Evolutionary conservation across 306 rosid genomes (phyloP), one percentile per base, ranked within the genome.

Genomic region (Lathyrus oleraceus): DNA sequence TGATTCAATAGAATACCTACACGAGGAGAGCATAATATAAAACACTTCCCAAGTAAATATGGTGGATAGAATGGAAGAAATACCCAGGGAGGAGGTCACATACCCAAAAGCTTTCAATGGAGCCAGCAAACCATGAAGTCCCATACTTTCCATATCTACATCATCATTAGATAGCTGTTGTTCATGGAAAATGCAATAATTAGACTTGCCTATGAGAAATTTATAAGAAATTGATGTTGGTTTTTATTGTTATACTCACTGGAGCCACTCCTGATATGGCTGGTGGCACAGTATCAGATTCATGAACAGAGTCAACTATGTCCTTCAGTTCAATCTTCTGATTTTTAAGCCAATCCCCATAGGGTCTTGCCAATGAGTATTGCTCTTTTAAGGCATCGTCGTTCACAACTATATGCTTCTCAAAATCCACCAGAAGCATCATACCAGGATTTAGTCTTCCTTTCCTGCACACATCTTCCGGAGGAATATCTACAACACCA

Each of bases 341-440:
- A 52, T 71, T 86, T 72, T 83, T 76, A 65, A 95, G 97, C 99
- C 99, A 95, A 32, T 87, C 89, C 45, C 85, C 88, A 51, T 91
- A 95, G 4, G 99, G 99, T 83, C 91, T 86, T 66, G 96, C 91
- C 71, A 82, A 48, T 28, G 99, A 95, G 79, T 95, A 95, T 56
- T 95, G 96, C 65, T 86, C 88, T 84, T 91, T 95, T 79, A 95
- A 81, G 67, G 92, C 96, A n/a, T 88, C 97, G 67, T 95, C 96
- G 48, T 95, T 96, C 3, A 95, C 99, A 75, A 95, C 99, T 67
- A 76, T 71, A 39, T 91, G 95, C 63, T 91, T 89, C 79, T 95
- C 97, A 89, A 95, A 95, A 72, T 95, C 99, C 28, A 95, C 97
- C 69, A 95, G 79, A 63, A 95, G 97, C 99, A 95, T 91, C 99